Conservation (phyloP, 768 basidiomycete species). For the Rubroboletus satanas region DNA sequence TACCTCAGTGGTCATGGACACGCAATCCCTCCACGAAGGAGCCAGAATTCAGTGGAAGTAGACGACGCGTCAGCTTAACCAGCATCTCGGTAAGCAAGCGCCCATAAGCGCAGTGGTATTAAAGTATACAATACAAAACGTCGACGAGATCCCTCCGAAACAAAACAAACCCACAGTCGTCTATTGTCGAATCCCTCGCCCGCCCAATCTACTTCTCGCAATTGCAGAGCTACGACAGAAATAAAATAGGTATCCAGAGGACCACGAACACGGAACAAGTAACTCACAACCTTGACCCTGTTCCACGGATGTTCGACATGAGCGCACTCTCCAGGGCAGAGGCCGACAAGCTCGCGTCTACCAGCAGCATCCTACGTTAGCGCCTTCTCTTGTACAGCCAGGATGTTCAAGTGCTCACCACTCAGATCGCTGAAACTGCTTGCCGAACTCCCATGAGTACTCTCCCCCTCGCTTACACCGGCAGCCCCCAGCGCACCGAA, state of each 20-base stretch:
- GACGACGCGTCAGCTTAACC: conserved; percentile 15
- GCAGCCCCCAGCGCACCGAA: conserved; percentile 39
- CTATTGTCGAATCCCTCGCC: conserved; percentile 29
- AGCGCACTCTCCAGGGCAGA: conserved; percentile 80
- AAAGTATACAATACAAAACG: conserved; percentile 1
- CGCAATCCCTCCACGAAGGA: conserved; percentile 20
- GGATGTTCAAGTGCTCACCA: conserved; percentile 44
- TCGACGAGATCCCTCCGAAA: neutral
- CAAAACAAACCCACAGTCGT: neutral
- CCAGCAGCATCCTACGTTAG: neutral
- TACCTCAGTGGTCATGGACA: conserved; percentile 8
- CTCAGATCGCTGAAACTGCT: conserved; percentile 87
- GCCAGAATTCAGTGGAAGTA: conserved; percentile 21
- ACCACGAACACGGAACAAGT: neutral
- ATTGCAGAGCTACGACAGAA: conserved; percentile 31
- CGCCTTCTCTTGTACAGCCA: neutral
- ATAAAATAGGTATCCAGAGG: neutral
- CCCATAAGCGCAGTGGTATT: conserved; percentile 3
- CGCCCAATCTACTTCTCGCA: conserved; percentile 30
- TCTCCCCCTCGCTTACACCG: conserved; percentile 50
- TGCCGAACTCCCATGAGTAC: conserved; percentile 66
- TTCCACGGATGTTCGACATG: conserved; percentile 66
- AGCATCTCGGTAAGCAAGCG: conserved; percentile 12
- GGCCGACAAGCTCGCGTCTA: conserved; percentile 71
- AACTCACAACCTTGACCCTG: conserved; percentile 68